Percentiles rank a stretch among this genome's conserved stretches.
phyloP scores from a whole-genome alignment of 495 filamentous ascomycete genomes.

The Hypoxylon fuscum region DNA sequence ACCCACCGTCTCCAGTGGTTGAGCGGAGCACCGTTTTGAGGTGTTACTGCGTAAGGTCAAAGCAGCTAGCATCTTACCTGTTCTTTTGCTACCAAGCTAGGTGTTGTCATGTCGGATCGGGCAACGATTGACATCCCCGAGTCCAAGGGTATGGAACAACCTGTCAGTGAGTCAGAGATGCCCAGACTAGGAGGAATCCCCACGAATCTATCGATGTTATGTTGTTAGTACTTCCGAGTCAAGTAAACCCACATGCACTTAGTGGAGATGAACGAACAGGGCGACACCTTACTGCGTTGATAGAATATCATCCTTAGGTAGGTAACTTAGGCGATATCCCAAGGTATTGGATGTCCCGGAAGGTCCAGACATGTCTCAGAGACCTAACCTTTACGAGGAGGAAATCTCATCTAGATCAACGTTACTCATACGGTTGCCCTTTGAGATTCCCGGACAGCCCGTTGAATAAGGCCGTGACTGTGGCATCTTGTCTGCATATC shows the following conservation, averaged over 20 bases:
- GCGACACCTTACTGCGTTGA: constrained; percentile 5
- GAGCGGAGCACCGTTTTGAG: constrained; percentile 9
- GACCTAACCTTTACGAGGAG: constrained; percentile 5
- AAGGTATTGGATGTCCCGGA: constrained; percentile 19
- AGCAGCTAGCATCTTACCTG: constrained; percentile 20
- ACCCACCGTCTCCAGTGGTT: neutral
- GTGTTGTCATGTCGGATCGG: constrained; percentile 19
- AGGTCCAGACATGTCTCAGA: constrained; percentile 20
- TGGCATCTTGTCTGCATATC: no score
- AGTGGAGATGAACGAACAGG: constrained; percentile 9
- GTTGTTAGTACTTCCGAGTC: constrained; percentile 18
- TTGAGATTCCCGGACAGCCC: neutral
- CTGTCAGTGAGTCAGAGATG: constrained; percentile 13
- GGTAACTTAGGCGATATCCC: neutral
- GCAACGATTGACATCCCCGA: constrained; percentile 25
- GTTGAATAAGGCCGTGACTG: neutral
- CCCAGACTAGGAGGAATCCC: constrained; percentile 26
- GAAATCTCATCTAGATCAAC: neutral
- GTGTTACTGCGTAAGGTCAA: constrained; percentile 13
- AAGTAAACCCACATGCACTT: constrained; percentile 9
- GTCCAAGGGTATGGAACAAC: constrained; percentile 7
- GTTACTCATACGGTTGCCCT: no score
- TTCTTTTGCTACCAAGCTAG: constrained; percentile 12
- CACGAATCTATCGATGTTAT: constrained; percentile 22
- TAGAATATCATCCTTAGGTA: neutral